Evolutionary conservation across 306 rosid species (phyloP), one percentile per base, ranked within the genome.

Genomic region (Adenanthera pavonina): DNA sequence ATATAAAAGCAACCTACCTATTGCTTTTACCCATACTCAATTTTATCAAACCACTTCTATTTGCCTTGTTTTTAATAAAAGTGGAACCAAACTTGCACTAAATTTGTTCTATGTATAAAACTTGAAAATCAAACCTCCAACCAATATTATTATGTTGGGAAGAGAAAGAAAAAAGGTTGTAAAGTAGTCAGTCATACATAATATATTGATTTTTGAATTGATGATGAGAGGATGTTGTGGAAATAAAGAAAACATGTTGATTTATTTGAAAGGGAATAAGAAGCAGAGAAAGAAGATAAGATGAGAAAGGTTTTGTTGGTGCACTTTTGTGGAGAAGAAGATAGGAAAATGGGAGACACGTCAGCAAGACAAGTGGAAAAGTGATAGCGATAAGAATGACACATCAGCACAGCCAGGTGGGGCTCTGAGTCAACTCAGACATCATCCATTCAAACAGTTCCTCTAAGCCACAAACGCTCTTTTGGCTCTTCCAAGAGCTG

Each of bases 311-410:
- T 34, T n/a, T 9, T 3, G 1, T 5, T 47, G 30, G 30, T 25
- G 7, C 40, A 3, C 7, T 76, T 33, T 17, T 5, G 47, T 46
- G 1, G 1, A 30, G 12, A 25, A 30, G 2, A 36, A 61, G 46
- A 48, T 3, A 78, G 33, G 51, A 57, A 76, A 38, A 52, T 62
- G n/a, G 49, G 15, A 46, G 80, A 79, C 78, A 77, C 41, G 17
- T 57, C 19, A 35, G 69, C 6, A 75, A 66, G 4, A 44, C 48
- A 81, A 59, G 66, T 34, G 35, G 69, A 10, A 20, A 43, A 10
- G 2, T 3, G 20, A n/a, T 2, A 25, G 15, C 11, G 82, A 78
- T 65, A 86, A 79, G 81, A 38, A 34, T 70, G 78, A 81, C 86
- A 69, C 84, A 49, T 71, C 69, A 40, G 80, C 79, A 64, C 2